Base-by-base conservation (phyloP, 305 asterid species). In the Nicotiana rustica region DNA sequence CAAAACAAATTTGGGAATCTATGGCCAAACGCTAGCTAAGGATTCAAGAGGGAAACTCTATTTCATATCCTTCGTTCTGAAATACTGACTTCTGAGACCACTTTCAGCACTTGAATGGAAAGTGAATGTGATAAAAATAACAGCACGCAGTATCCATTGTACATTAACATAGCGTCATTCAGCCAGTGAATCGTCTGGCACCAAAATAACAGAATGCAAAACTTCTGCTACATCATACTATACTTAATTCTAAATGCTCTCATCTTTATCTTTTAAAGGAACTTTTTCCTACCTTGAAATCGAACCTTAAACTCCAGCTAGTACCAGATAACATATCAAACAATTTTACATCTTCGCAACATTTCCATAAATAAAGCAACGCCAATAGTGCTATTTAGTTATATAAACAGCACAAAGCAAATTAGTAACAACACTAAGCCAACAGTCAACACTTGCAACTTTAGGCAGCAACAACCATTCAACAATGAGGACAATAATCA, bases 21-120 rank as follows among this genome's bases (percentile, higher is more conserved):
- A 25, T 25, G 25, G 25, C 25, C 25, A 25, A 25, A 25, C 25
- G 25, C 25, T 25, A 25, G 25, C 25, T 25, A 25, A 25, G 25
- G 25, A 25, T 25, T 25, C 25, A 19, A 61, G 78, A 71, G 47
- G 60, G 60, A 0, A 38, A 19, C 13, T 71, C 60, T 6, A 19
- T 35, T 44, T 44, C 78, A 71, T 61, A 10, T 10, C 19, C 19
- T 6, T 71, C n/a, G 47, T 19, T 71, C 60, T 18, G 1, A 19
- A 41, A 70, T 41, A 3, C 2, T 13, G 61, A 71, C 19, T 47
- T 71, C 61, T 69, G 57, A 69, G 18, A 69, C 77, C 56, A 69
- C 18, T 69, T 38, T 69, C 49, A 18, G 25, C 77, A 69, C 77
- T 69, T 38, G 57, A 69, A 69, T 69, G 77, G 18, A 67, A 69